Evolutionary conservation across 768 basidiomycete genomes (phyloP), one percentile per base, ranked within the genome.

Genomic region (Butyriboletus loyo): DNA sequence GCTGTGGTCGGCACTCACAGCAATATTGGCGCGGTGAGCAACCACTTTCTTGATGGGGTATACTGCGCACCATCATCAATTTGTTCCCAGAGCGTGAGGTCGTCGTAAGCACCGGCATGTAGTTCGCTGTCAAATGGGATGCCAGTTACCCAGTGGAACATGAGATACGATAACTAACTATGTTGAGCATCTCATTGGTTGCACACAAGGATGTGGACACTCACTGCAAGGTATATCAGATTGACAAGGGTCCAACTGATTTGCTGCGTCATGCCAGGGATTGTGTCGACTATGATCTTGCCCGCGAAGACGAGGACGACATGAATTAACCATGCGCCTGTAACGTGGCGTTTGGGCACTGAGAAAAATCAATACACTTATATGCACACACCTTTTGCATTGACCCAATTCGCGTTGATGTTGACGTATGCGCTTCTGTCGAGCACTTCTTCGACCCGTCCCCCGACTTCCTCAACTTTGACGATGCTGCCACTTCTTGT

Each of bases 31-130:
- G 94, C 85, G 48, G 82, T 84, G 54, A 97, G 80, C 27, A 99
- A 77, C 92, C 94, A 98, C 68, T 99, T 99, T 76, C 92, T 97
- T 6, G 97, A 87, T 1, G 97, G 97, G 6, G 97, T 99, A 72
- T 98, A 97, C 65, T 98, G 97, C 1, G 95, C 97, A 35, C 97
- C 97, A 45, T 91, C 89, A 70, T 99, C 97, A 45, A 99, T 99
- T 77, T 99, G 97, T 67, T 99, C 97, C 97, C 97, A 99, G 28
- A 99, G 76, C 0, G 97, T 98, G 43, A 98, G 80, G 62, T 98
- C 92, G 68, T 98, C 97, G 72, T 96, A 99, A 13, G 93, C 97
- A 22, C 97, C 97, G 11, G 86, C 87, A 61, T 92, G 89, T 39
- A 87, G 75, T 54, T 89, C 85, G 51, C 83, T 86, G 63, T 93